Base-by-base conservation (phyloP, 257 asterid species). In the Solanum pimpinellifolium region DNA sequence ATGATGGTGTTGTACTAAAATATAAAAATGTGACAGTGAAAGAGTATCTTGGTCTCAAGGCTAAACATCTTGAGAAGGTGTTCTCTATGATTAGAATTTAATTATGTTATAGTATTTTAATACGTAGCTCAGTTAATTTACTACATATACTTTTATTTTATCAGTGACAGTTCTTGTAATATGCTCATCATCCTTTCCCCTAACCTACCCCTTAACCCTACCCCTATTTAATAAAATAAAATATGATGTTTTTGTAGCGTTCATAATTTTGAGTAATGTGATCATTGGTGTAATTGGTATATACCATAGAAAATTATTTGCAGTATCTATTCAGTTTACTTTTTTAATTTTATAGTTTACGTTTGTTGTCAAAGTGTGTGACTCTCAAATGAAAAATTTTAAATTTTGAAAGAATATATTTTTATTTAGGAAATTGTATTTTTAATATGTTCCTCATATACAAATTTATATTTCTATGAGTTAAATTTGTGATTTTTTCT, bases 41-140 rank as follows among this genome's bases (percentile, higher is more conserved):
- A 66, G 98, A 96, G 86, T 96, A 90, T 65, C 65, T 94, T 20
- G 72, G 91, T 13, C 85, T 95, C 42, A 96, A 93, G 93, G 88
- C 89, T 83, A 92, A 93, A 86, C 88, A 95, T 90, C 91, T 92
- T 86, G 94, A 89, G 27, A 89, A 91, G 89, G 93, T 98, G 52
- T 87, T 96, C 84, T 44, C 90, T 35, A 49, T 89, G 12, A 52
- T 95, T 83, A 89, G 87, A 72, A 42, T 31, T 49, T 49, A 83
- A 20, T 7, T 18, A 68, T 68, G 75, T 68, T 27, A 68, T 68
- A n/a, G 72, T 65, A 65, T 65, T 65, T 56, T 18, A 18, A n/a
- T 56, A 7, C 1, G n/a, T 56, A 18, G 65, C n/a, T 18, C 1
- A 56, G n/a, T 56, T 56, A 4, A 7, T 56, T 56, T 11, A 56